Conservation (phyloP, 306 rosid species). For the Notholithocarpus densiflorus region DNA sequence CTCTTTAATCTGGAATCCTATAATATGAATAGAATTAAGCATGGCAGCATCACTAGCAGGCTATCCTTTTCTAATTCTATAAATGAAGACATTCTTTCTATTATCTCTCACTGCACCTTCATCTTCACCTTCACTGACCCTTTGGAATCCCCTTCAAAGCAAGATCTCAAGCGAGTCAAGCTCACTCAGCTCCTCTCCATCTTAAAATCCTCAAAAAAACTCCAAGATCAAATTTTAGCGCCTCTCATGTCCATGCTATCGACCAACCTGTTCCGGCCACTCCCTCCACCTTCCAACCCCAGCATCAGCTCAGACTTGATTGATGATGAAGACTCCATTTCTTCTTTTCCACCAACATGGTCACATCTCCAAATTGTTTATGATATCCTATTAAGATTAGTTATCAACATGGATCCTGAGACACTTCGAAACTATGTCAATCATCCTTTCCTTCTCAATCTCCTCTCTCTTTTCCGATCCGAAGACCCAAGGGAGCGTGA, state of each 20-base stretch:
- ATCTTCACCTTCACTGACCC: conserved; percentile 43
- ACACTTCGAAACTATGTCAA: conserved; percentile 36
- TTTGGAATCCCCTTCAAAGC: conserved; percentile 52
- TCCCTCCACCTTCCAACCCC: conserved; percentile 61
- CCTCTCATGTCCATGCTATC: conserved; percentile 58
- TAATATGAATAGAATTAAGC: not conserved
- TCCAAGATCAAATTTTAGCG: conserved; percentile 26
- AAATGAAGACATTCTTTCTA: conserved; percentile 50
- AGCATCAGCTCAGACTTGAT: conserved; percentile 24
- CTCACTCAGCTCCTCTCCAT: conserved; percentile 50
- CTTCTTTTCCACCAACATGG: conserved; percentile 51
- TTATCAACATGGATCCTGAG: conserved; percentile 34
- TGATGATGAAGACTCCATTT: conserved; percentile 63
- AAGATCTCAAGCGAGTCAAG: conserved; percentile 52
- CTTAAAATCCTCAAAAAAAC: conserved; percentile 48
- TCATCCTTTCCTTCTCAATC: conserved; percentile 49
- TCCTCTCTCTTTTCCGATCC: conserved; percentile 60
- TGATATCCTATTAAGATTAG: conserved; percentile 55
- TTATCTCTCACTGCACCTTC: conserved; percentile 48
- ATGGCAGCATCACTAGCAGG: not conserved
- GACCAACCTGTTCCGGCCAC: conserved; percentile 61
- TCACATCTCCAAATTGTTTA: conserved; percentile 65
- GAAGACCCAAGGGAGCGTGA: conserved; percentile 82
- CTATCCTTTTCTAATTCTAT: conserved; percentile 31
- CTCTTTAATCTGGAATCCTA: conserved; percentile 46